Conservation (phyloP, 2,329 filamentous ascomycete species). For the Fusarium piperis region DNA sequence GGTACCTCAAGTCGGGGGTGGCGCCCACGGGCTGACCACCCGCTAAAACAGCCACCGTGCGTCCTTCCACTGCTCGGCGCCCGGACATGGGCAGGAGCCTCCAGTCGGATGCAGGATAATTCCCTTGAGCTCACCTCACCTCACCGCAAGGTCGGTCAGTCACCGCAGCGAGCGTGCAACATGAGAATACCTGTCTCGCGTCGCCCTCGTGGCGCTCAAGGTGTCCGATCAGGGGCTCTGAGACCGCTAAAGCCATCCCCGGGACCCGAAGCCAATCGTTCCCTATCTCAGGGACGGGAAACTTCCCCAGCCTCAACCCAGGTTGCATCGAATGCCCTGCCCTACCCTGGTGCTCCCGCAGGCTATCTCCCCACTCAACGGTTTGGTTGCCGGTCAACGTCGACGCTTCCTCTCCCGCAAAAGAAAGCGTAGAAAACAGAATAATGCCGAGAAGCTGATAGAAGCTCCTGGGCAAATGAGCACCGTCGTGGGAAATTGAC, state of each 20-base stretch:
- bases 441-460: constrained; percentile 16
- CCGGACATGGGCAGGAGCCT: not conserved
- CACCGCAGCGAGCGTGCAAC: constrained; percentile 3
- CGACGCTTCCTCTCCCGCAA: constrained; percentile 7
- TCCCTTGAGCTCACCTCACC: constrained; percentile 18
- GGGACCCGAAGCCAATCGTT: constrained; percentile 34
- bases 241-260: constrained; percentile 10
- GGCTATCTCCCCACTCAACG: constrained; percentile 14
- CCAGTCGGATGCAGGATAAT: not conserved
- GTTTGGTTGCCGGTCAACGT: constrained; percentile 14
- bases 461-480: constrained; percentile 10
- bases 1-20: constrained; percentile 25
- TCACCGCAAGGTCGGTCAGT: constrained; percentile 30
- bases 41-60: constrained; percentile 24
- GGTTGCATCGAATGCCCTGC: not conserved
- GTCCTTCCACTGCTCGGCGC: not conserved
- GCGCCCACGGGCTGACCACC: constrained; percentile 38
- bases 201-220: not conserved
- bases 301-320: constrained; percentile 8
- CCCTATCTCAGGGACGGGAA: constrained; percentile 22
- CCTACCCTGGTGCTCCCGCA: constrained; percentile 9
- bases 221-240: not conserved
- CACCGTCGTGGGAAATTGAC: constrained; percentile 18
- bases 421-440: constrained; percentile 1
- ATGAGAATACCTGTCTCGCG: not conserved